phyloP scores from a whole-genome alignment of 2,329 filamentous ascomycete species.

The Fusarium chaquense region DNA sequence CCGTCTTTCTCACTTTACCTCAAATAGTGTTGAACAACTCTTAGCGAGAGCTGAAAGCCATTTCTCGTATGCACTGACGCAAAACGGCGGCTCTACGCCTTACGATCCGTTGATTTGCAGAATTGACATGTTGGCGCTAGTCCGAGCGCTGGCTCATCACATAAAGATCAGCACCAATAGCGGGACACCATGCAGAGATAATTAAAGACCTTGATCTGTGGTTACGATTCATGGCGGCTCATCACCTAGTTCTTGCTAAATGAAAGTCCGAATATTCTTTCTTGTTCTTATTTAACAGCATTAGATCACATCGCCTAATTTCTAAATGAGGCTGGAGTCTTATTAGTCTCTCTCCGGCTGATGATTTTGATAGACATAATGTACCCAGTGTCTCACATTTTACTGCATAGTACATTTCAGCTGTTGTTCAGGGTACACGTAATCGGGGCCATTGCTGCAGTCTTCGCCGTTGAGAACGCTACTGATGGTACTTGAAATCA shows the following conservation, averaged over 20 bases:
- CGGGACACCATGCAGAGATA: neutral
- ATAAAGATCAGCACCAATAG: neutral
- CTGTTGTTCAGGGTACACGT: too few species aligned
- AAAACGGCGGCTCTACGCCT: neutral
- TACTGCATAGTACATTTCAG: too few species aligned
- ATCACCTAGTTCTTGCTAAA: neutral
- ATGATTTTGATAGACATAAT: too few species aligned
- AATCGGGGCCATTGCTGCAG: too few species aligned
- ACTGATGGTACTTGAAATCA: too few species aligned
- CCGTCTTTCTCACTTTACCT: neutral
- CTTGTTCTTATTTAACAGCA: neutral
- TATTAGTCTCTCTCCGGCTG: too few species aligned
- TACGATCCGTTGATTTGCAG: neutral
- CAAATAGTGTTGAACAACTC: neutral
- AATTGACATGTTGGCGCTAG: neutral
- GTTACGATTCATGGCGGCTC: neutral
- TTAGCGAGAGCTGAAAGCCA: neutral
- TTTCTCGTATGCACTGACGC: neutral
- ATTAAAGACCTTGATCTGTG: neutral
- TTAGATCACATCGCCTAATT: neutral
- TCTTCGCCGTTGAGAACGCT: too few species aligned
- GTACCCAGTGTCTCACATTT: too few species aligned
- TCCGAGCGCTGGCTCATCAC: neutral
- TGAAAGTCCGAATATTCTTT: neutral
- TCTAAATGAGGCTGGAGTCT: too few species aligned